Evolutionary conservation across 805 yeast species (phyloP).

Genomic region (Yarrowia sp.): DNA sequence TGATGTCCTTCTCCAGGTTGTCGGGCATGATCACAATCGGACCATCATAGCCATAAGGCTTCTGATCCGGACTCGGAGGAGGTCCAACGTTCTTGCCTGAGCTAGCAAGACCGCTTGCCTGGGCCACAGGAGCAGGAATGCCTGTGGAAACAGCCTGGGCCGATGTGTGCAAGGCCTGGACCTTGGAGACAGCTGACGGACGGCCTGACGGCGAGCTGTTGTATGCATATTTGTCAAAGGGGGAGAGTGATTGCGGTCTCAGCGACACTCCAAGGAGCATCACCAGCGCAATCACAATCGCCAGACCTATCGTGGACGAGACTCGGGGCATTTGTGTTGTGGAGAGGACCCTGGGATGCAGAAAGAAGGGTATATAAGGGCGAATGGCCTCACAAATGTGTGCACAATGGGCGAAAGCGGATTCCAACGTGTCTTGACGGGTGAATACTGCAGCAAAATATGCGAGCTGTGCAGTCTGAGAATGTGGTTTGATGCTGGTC

Average conservation of each 20-base stretch:
- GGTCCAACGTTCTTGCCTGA: neutral
- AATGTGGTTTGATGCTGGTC: neutral
- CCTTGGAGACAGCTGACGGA: neutral
- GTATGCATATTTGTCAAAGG: constrained; percentile 13
- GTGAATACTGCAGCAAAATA: neutral
- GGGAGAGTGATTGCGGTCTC: neutral
- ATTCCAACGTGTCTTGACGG: neutral
- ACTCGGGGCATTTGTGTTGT: constrained; percentile 4
- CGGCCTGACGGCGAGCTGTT: neutral
- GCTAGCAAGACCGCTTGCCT: neutral
- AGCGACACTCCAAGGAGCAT: constrained; percentile 8
- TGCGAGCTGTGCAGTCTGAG: neutral
- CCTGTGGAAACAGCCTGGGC: neutral
- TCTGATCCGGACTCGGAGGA: constrained; percentile 2
- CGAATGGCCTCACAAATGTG: no score
- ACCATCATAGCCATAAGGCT: neutral
- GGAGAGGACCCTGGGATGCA: neutral
- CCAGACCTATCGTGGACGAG: constrained; percentile 13
- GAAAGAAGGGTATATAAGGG: neutral
- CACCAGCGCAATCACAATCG: constrained; percentile 2
- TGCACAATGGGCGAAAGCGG: constrained; percentile 1
- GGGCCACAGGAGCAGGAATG: neutral
- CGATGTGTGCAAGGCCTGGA: neutral
- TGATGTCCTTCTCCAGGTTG: neutral
- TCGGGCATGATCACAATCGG: constrained; percentile 10